Evolutionary conservation across 179 eudicot genomes (phyloP).

Genomic region (Silene noctiflora): DNA sequence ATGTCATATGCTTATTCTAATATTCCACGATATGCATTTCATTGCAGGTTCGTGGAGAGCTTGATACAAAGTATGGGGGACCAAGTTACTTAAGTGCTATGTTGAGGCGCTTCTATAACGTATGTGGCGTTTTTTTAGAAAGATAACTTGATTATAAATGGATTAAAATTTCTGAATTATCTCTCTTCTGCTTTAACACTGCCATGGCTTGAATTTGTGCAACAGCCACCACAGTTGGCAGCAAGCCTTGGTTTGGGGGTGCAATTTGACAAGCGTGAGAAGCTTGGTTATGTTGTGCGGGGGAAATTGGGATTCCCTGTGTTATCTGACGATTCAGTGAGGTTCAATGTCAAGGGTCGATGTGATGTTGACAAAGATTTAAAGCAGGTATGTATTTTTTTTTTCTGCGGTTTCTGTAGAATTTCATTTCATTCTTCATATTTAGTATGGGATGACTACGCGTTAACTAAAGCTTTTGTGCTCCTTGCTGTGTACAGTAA

Average conservation of each 20-base stretch:
- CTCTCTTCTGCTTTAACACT: not conserved
- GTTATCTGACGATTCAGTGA: slow-evolving; percentile 46
- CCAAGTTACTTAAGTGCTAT: slow-evolving; percentile 50
- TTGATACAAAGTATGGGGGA: slow-evolving; percentile 66
- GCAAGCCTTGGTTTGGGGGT: slow-evolving; percentile 70
- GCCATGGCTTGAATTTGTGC: not conserved
- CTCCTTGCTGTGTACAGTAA: not conserved
- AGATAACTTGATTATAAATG: not conserved
- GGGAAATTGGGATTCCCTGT: slow-evolving; percentile 77
- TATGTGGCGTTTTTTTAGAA: slow-evolving; percentile 27
- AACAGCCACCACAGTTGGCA: slow-evolving; percentile 37
- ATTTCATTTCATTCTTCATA: not conserved
- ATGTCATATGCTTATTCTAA: not conserved
- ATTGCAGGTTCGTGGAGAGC: slow-evolving; percentile 68
- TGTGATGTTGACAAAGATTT: slow-evolving; percentile 60
- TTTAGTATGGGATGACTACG: not conserved
- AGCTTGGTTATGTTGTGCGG: slow-evolving; percentile 53
- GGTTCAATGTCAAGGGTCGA: slow-evolving; percentile 67
- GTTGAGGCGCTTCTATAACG: slow-evolving; percentile 56
- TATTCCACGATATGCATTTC: not conserved
- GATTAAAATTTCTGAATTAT: not conserved
- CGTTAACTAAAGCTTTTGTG: not conserved
- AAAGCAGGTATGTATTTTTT: not conserved
- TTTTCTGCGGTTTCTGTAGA: not conserved
- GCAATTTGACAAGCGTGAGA: slow-evolving; percentile 51